phyloP scores from a whole-genome alignment of 192 early-diverging fungal genomes.

The Irineochytrium annulatum region DNA sequence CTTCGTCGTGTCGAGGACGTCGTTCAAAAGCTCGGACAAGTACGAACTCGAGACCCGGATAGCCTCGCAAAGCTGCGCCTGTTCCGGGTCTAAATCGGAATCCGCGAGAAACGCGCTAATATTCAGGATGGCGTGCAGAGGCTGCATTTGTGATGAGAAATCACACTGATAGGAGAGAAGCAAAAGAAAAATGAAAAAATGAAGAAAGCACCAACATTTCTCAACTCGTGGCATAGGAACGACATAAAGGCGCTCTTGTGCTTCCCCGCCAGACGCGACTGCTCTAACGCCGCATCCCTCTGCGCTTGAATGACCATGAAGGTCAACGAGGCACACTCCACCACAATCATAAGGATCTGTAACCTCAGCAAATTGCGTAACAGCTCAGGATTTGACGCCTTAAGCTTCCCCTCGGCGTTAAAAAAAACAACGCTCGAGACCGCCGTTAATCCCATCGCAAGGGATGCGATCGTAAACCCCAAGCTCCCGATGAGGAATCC shows the following conservation, averaged over 20 bases:
- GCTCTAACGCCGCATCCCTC: neutral
- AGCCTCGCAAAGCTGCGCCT: constrained; percentile 6
- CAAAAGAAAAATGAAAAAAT: too few species aligned
- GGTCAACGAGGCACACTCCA: neutral
- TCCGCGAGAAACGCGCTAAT: constrained; percentile 4
- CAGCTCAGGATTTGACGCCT: too few species aligned
- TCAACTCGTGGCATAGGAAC: constrained; percentile 18
- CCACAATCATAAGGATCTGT: constrained; percentile 10
- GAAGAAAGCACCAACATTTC: too few species aligned
- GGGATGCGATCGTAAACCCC: neutral
- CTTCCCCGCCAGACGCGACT: neutral
- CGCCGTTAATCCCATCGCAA: constrained; percentile 3
- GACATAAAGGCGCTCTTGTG: constrained; percentile 17
- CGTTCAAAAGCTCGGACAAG: constrained; percentile 22
- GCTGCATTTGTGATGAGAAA: too few species aligned
- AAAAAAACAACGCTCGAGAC: too few species aligned
- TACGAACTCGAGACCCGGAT: neutral
- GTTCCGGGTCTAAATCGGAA: neutral
- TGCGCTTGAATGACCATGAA: constrained; percentile 5
- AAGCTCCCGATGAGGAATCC: neutral
- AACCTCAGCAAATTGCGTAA: neutral
- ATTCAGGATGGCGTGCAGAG: constrained; percentile 14
- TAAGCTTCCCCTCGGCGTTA: too few species aligned
- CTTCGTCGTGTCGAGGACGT: constrained; percentile 14
- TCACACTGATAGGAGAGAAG: too few species aligned